Evolutionary conservation across 140 eudicot species (phyloP).

Genomic region (Erigeron philadelphicus): DNA sequence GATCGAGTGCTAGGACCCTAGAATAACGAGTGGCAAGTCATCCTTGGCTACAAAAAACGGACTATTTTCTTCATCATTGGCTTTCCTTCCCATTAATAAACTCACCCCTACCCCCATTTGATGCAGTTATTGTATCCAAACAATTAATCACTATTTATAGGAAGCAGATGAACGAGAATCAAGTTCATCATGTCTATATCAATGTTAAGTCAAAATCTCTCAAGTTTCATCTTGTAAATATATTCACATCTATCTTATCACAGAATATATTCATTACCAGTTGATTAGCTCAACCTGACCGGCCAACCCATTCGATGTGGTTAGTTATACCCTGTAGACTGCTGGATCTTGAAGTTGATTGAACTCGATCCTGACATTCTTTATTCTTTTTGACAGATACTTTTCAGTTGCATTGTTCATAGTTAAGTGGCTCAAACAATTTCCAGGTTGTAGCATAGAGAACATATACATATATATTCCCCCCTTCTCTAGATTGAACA

Average conservation of each 20-base stretch:
- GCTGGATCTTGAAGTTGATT: neutral
- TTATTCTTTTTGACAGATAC: neutral
- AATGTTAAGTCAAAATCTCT: neutral
- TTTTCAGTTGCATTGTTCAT: neutral
- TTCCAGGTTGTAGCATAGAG: neutral
- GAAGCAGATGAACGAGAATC: neutral
- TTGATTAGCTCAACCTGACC: neutral
- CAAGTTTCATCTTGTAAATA: neutral
- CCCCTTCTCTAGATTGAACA: neutral
- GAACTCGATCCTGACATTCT: neutral
- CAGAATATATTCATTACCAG: slow-evolving; percentile 2
- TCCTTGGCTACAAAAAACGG: slow-evolving; percentile 20
- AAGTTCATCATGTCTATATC: neutral
- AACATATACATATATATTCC: neutral
- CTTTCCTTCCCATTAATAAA: slow-evolving; percentile 1
- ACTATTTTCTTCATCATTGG: slow-evolving; percentile 1
- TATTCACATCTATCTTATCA: neutral
- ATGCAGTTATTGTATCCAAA: slow-evolving; percentile 3
- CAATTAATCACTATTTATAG: neutral
- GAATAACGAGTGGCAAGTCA: slow-evolving; percentile 6
- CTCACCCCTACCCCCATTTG: neutral
- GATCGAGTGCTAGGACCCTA: neutral
- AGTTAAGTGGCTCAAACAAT: neutral
- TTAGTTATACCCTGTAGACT: neutral
- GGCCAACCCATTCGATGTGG: neutral